phyloP scores from a whole-genome alignment of 305 asterid genomes.

The Striga hermonthica region DNA sequence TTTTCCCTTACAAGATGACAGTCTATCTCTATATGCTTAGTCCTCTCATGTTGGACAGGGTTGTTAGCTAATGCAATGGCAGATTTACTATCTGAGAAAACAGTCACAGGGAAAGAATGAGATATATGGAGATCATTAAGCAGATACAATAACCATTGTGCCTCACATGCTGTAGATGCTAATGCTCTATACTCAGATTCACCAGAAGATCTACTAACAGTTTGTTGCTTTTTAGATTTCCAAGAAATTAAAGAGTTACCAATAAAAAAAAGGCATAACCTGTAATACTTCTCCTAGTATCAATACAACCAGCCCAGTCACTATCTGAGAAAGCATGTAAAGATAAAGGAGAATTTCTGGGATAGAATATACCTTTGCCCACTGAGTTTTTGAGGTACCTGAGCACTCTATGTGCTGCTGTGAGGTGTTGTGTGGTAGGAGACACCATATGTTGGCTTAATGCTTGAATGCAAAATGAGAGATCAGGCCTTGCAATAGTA shows the following conservation, averaged over 20 bases:
- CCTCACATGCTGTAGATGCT: not conserved
- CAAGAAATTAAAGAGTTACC: not conserved
- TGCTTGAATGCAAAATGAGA: not conserved
- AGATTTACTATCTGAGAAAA: not conserved
- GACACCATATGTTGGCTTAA: not conserved
- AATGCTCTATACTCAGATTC: not conserved
- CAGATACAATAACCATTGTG: not conserved
- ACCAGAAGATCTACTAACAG: not conserved
- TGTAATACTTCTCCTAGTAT: not conserved
- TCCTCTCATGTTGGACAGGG: not conserved
- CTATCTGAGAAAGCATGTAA: not conserved
- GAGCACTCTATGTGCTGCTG: not conserved
- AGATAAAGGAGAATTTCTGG: not conserved
- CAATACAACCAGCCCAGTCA: not conserved
- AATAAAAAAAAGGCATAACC: not conserved
- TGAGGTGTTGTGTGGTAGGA: not conserved
- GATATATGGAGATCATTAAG: not conserved
- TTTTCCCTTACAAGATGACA: not conserved
- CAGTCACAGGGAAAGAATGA: not conserved
- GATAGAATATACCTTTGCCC: not conserved
- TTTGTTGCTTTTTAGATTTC: not conserved
- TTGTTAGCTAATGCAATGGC: not conserved
- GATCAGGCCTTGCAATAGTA: not conserved
- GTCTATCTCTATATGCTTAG: not conserved
- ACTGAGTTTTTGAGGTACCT: not conserved